Base-by-base conservation (phyloP, 2,329 filamentous ascomycete genomes). In the Fusarium sacchari region DNA sequence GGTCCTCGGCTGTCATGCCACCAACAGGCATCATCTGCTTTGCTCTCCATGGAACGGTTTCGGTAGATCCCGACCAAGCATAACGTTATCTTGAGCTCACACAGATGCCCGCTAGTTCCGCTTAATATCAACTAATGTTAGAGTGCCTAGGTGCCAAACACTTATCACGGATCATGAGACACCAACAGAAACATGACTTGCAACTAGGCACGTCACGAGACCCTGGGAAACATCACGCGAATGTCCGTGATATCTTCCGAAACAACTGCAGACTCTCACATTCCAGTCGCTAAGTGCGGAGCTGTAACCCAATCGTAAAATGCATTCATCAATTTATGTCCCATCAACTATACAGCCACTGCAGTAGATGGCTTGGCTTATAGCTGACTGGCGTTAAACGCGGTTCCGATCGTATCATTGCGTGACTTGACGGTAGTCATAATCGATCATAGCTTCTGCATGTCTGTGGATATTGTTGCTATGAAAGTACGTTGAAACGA, bases 1-100 rank as follows among this genome's bases (percentile, higher is more conserved):
- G 50, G 50, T 40, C 40, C 40, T 70, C 43, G 65, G 53, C 64
- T 74, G 73, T 77, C 75, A 77, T 74, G 71, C 71, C 73, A 77
- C 71, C 49, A 53, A 44, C 56, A 64, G 62, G 50, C 65, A 76
- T 77, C 72, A 71, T 71, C 67, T 77, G 74, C 66, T 62, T 61
- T 53, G 24, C 62, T 44, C 36, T n/a, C 60, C 39, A 37, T 62
- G 44, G 22, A 56, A 47, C 30, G 34, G 49, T 50, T 72, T 75
- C 71, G 74, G 69, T 49, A 72, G 57, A 65, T 63, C 56, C 74
- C 74, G 72, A 75, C 65, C 65, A 61, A 46, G 50, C 34, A 61
- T 58, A 68, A 46, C 46, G 49, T 64, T 59, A 53, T 57, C 40
- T 37, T 32, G 30, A 46, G 20, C 40, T 59, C 39, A 37, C 59